A percentile compares a stretch with the other conserved stretches of the same genome.
phyloP scores from a whole-genome alignment of 2,329 filamentous ascomycete genomes.

The Sclerotinia trifoliorum region DNA sequence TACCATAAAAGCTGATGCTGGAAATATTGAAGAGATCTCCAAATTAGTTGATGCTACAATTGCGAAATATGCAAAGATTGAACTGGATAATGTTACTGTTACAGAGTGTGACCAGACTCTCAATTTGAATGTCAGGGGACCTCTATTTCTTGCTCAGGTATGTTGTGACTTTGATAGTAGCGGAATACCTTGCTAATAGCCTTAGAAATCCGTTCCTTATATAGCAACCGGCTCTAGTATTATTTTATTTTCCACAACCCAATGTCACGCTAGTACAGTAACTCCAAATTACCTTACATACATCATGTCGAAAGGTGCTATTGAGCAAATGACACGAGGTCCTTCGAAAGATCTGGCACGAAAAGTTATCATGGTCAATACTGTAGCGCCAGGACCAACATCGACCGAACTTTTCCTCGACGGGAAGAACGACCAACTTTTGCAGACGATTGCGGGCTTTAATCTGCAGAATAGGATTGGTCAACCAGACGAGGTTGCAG shows the following conservation, averaged over 20 bases:
- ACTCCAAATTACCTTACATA: conserved; percentile 49
- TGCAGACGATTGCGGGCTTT: conserved; percentile 44
- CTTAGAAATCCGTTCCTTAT: conserved; percentile 51
- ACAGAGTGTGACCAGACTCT: conserved; percentile 51
- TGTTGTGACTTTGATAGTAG: conserved; percentile 8
- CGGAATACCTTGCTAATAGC: neutral
- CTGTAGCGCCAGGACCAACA: conserved; percentile 52
- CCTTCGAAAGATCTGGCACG: conserved; percentile 51
- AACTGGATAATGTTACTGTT: conserved; percentile 51
- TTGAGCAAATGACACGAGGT: conserved; percentile 53
- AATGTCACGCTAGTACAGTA: conserved; percentile 42
- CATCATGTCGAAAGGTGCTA: conserved; percentile 50
- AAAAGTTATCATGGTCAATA: conserved; percentile 51
- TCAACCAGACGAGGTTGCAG: conserved; percentile 49
- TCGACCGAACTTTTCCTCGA: conserved; percentile 51
- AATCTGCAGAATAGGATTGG: conserved; percentile 49
- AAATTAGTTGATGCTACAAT: conserved; percentile 51
- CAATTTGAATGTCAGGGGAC: conserved; percentile 56
- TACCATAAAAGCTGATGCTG: conserved; percentile 56
- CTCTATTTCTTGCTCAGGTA: conserved; percentile 52
- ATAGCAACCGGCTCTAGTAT: conserved; percentile 51
- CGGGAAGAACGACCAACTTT: conserved; percentile 43
- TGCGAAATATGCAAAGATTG: conserved; percentile 52
- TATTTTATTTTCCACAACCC: conserved; percentile 52
- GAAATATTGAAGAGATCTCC: conserved; percentile 47